phyloP scores from a whole-genome alignment of 805 yeast genomes.

The Saturnispora zaruensis region DNA sequence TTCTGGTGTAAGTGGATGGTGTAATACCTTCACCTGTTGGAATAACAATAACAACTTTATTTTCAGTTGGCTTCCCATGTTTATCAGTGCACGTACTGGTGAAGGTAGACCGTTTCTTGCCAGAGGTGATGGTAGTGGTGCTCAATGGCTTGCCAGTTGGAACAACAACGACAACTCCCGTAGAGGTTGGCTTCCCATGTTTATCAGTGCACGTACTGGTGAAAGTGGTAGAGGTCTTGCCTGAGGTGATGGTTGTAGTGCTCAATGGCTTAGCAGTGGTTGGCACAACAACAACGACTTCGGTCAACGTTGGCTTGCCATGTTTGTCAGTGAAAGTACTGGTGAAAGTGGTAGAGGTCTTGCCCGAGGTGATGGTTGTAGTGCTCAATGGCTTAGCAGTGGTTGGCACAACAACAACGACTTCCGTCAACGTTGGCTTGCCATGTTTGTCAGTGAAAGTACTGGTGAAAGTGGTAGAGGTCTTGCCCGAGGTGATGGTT shows the following conservation, averaged over 20 bases:
- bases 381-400: neutral
- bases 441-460: neutral
- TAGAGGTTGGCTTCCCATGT: too few relatives aligned
- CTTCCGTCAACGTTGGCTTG: neutral
- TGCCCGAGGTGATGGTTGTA: neutral
- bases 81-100: neutral
- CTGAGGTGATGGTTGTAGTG: too few relatives aligned
- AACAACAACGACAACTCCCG: neutral
- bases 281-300: neutral
- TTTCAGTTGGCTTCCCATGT: neutral
- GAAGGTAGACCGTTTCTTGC: neutral
- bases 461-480: neutral
- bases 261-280: neutral
- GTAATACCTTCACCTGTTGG: neutral
- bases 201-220: too few relatives aligned
- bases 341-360: neutral
- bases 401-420: neutral
- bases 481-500: neutral
- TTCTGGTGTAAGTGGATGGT: neutral
- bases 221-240: too few relatives aligned
- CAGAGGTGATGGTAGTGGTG: neutral
- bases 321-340: neutral
- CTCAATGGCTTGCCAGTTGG: neutral
- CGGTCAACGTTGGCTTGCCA: neutral
- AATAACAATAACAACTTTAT: neutral